A percentile compares a stretch with the other conserved stretches of the same genome.
These are phyloP conservation scores for Colletotrichum chrysophilum DNA, from an alignment of 2,329 filamentous ascomycete genomes.

Conservation along the genomic window DNA sequence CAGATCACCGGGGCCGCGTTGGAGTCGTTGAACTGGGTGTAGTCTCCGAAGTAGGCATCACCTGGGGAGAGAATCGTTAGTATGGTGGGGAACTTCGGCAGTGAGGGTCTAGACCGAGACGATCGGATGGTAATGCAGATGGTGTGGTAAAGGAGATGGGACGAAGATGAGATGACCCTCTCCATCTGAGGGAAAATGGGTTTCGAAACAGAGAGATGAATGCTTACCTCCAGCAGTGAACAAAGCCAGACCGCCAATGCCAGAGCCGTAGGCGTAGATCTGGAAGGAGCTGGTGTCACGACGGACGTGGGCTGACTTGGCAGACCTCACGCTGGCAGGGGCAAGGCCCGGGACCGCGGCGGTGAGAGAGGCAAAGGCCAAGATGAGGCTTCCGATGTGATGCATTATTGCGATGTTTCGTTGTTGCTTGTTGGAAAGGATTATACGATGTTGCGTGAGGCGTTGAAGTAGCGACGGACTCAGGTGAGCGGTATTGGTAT, in stretches of 20 bases:
- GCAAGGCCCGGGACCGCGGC: not conserved
- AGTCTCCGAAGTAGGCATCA: constrained; percentile 9
- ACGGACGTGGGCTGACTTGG: not conserved
- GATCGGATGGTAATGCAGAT: not conserved
- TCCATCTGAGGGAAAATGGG: not conserved
- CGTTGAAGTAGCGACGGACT: not conserved
- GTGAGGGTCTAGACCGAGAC: not conserved
- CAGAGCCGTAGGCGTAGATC: constrained; percentile 30
- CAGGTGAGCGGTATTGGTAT: not conserved
- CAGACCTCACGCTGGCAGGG: not conserved
- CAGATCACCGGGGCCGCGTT: constrained; percentile 12
- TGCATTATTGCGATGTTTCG: not conserved
- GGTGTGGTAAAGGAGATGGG: not conserved
- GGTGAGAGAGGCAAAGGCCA: constrained; percentile 7
- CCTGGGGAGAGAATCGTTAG: not conserved
- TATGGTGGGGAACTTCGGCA: not conserved
- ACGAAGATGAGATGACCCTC: not conserved
- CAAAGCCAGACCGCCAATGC: constrained; percentile 28
- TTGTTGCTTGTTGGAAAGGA: not conserved
- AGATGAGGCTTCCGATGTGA: not conserved
- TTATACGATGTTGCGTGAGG: not conserved
- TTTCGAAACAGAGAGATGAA: not conserved
- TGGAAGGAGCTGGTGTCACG: constrained; percentile 22
- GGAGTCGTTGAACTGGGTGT: constrained; percentile 5
- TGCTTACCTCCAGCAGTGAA: constrained; percentile 27